Evolutionary conservation across 495 filamentous ascomycete species (phyloP), one percentile per base, ranked within the genome.

Genomic region (Rostrohypoxylon terebratum): DNA sequence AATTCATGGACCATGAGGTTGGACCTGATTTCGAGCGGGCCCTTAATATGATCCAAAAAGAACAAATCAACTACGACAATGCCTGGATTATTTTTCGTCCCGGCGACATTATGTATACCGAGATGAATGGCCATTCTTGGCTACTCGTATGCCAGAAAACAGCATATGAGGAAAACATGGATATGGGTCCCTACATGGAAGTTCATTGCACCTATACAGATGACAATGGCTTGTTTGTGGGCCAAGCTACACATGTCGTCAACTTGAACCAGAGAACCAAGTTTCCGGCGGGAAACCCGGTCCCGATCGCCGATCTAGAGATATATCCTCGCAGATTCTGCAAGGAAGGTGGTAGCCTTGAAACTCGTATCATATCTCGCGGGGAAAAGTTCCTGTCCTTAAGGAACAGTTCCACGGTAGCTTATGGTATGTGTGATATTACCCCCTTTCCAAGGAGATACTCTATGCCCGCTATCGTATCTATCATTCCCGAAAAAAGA

Each of bases 1-100:
- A 79, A 8, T 79, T 79, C 68, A 81, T 81, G 69, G 66, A 76
- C 1, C 66, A 72, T 58, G 74, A 81, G 48, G 28, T 79, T 34
- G 69, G 66, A 23, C 66, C 73, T 1, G 60, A 71, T 3, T 70
- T 74, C 23, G 82, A 81, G 47, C 47, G 73, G 0, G 73, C 69
- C n/a, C 59, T 73, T 11, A 72, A 74, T 31, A 72, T 79, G 68
- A 72, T 73, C 1, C 42, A 67, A 20, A 72, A 80, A 11, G 71
- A 76, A 13, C 75, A 78, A 13, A 75, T 79, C 9, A 54, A 67
- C 6, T 81, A 70, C 69, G 62, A 74, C 4, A 72, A 78, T 28
- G 74, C 80, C 0, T 82, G 80, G 81, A 59, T 77, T 10, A 77
- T 84, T 42, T 81, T 79, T 59, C 78, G 77, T n/a, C 82, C 82